Conservation (phyloP, 1,139 yeast species). For the Scheffersomyces stambukii region DNA sequence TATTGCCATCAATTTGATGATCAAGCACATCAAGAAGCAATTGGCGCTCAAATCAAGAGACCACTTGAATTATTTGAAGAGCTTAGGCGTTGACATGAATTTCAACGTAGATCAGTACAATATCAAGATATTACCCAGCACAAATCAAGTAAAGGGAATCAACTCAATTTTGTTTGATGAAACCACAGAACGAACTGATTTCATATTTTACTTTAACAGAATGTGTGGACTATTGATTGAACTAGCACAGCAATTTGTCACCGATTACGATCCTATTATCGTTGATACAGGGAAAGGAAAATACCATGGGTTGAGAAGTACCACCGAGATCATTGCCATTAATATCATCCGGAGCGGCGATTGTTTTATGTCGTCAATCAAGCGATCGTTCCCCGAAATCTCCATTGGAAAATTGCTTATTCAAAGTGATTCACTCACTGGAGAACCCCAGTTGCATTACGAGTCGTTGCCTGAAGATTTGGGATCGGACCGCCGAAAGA, state of each 20-base stretch:
- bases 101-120: conserved; percentile 26
- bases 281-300: conserved; percentile 46
- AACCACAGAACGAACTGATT: conserved; percentile 62
- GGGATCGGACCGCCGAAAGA: conserved; percentile 32
- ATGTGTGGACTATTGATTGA: conserved; percentile 68
- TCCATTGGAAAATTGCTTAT: conserved; percentile 79
- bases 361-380: conserved; percentile 76
- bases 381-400: conserved; percentile 72
- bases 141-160: conserved; percentile 70
- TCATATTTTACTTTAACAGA: conserved; percentile 81
- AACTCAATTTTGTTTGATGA: conserved; percentile 64
- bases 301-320: conserved; percentile 36
- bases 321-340: conserved; percentile 57
- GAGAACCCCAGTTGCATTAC: conserved; percentile 89
- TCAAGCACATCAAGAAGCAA: conserved; percentile 75
- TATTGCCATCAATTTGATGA: conserved; percentile 75
- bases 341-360: conserved; percentile 89
- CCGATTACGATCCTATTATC: conserved; percentile 20
- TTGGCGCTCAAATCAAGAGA: conserved; percentile 57
- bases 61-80: conserved; percentile 59
- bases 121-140: conserved; percentile 43
- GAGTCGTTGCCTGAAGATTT: conserved; percentile 47
- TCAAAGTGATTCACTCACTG: conserved; percentile 83
- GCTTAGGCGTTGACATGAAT: conserved; percentile 43
- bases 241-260: conserved; percentile 53